phyloP scores from a whole-genome alignment of 345 rosid species.

The Dovyalis caffra region DNA sequence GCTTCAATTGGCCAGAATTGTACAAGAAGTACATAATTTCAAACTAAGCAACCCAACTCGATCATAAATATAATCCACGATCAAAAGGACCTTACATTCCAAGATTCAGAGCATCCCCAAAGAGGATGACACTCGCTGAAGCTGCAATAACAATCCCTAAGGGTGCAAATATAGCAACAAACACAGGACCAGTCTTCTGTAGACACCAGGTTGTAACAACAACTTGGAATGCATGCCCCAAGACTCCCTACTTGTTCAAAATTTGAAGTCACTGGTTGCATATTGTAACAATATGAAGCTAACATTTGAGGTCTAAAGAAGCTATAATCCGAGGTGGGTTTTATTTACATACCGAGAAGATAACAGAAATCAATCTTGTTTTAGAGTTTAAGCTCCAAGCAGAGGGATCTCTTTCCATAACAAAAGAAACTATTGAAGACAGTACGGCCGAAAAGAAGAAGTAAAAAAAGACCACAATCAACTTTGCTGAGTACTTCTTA shows the following conservation, averaged over 20 bases:
- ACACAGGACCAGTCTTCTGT: constrained; percentile 24
- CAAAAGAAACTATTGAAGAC: background rate
- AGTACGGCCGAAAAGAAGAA: constrained; percentile 4
- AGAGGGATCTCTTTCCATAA: constrained; percentile 4
- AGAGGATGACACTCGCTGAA: constrained; percentile 13
- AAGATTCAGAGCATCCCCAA: constrained; percentile 26
- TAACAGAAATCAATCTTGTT: constrained; percentile 9
- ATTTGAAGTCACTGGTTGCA: background rate
- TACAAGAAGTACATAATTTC: background rate
- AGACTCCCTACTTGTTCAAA: constrained; percentile 13
- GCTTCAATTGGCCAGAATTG: background rate
- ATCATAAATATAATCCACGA: background rate
- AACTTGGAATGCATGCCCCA: constrained; percentile 7
- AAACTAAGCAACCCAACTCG: background rate
- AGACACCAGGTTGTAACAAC: constrained; percentile 27
- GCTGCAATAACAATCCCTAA: constrained; percentile 21
- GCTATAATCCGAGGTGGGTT: background rate
- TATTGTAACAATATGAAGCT: too few relatives aligned
- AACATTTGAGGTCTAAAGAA: background rate
- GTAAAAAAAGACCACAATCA: background rate
- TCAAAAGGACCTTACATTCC: constrained; percentile 22
- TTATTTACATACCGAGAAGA: constrained; percentile 18
- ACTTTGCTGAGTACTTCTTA: constrained; percentile 9
- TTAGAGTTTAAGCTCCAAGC: constrained; percentile 21
- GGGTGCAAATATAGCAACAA: constrained; percentile 39